These are phyloP conservation scores for Sclerotinia sclerotiorum DNA, from an alignment of 2,329 filamentous ascomycete species.

Conservation along the genomic window DNA sequence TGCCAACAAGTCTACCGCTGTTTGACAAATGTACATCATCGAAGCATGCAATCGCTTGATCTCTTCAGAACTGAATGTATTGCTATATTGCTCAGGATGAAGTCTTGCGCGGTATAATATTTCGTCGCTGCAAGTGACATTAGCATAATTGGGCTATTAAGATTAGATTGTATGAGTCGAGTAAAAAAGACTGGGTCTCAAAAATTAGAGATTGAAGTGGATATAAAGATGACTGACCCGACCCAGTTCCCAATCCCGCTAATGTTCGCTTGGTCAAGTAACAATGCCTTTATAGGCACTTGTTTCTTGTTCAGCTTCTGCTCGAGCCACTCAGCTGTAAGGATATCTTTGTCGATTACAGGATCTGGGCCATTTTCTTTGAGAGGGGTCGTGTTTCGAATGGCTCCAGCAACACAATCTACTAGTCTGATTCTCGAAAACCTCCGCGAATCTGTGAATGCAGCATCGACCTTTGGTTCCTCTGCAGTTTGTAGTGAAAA, in stretches of 20 bases:
- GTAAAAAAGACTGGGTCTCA: neutral
- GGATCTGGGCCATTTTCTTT: conserved; percentile 94
- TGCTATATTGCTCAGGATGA: conserved; percentile 90
- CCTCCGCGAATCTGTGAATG: conserved; percentile 81
- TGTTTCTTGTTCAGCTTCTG: conserved; percentile 70
- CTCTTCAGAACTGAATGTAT: conserved; percentile 73
- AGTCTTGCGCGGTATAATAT: conserved; percentile 84
- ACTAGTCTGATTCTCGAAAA: conserved; percentile 79
- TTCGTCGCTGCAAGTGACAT: conserved; percentile 61
- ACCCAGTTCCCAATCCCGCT: conserved; percentile 98
- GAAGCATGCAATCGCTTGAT: conserved; percentile 69
- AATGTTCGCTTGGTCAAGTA: conserved; percentile 85
- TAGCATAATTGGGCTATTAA: neutral
- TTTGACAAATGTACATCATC: conserved; percentile 76
- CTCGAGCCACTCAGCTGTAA: conserved; percentile 76
- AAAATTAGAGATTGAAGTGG: neutral
- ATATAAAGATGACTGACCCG: conserved; percentile 50
- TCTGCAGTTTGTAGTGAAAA: conserved; percentile 70
- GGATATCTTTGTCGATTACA: conserved; percentile 72
- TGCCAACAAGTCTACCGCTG: conserved; percentile 73
- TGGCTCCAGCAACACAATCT: conserved; percentile 73
- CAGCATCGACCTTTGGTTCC: conserved; percentile 57
- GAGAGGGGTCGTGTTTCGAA: conserved; percentile 74
- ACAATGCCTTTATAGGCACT: conserved; percentile 83
- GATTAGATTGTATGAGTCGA: no score